Evolutionary conservation across 2,329 filamentous ascomycete species (phyloP).

Genomic region (Phaeoacremonium minimum): DNA sequence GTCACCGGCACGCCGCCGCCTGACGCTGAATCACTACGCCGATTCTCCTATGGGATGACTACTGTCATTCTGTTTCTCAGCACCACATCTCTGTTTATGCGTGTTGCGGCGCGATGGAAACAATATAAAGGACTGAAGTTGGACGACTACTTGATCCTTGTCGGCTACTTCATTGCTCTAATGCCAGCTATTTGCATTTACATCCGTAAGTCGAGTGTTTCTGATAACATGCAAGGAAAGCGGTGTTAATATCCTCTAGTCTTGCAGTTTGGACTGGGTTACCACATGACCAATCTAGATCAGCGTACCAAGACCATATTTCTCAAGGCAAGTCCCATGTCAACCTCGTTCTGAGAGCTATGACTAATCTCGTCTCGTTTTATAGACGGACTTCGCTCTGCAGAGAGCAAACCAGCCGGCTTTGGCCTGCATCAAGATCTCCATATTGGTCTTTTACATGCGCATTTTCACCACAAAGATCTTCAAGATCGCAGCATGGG

Average conservation of each 20-base stretch:
- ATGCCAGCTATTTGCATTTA: not conserved
- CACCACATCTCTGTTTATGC: not conserved
- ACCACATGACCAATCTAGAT: not conserved
- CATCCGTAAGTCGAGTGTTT: not conserved
- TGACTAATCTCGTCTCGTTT: not conserved
- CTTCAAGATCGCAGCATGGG: conserved; percentile 11
- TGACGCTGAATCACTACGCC: not conserved
- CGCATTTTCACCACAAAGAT: conserved; percentile 10
- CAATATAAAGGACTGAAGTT: not conserved
- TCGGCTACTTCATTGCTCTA: not conserved
- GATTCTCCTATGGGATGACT: not conserved
- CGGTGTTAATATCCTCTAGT: no score
- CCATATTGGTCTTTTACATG: conserved; percentile 15
- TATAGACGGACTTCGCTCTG: conserved; percentile 10
- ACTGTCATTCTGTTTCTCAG: not conserved
- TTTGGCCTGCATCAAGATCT: conserved; percentile 12
- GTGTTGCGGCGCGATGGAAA: not conserved
- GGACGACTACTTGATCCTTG: not conserved
- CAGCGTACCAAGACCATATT: not conserved
- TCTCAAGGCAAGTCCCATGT: not conserved
- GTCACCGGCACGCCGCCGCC: not conserved
- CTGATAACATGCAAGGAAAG: no score
- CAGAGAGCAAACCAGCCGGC: conserved; percentile 12
- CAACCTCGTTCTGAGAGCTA: not conserved
- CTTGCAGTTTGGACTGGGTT: not conserved